Base-by-base conservation (phyloP, 139 green algal species). In the Chlamydomonas asymmetrica region DNA sequence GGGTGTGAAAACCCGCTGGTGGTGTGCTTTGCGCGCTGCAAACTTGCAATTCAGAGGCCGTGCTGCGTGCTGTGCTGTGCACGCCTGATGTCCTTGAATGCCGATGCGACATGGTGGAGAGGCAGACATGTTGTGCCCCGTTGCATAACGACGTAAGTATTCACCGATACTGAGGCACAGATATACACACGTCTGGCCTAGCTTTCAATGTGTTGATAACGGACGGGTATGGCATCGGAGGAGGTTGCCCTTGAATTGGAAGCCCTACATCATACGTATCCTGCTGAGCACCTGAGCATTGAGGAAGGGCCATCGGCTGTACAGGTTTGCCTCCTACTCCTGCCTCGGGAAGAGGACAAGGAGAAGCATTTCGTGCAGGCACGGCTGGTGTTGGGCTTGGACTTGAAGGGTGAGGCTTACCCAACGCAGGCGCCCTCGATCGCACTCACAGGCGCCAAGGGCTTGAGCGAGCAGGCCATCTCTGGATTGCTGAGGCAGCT, bases 381-480 rank as follows among this genome's bases (percentile, higher is more conserved):
- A 49, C 22, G 5, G 0, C 49, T 80, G 37, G 52, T 39, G 10
- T 35, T 74, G 4, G 18, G 18, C 2, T 31, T 72, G 38, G 4
- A 5, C 0, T n/a, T n/a, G n/a, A n/a, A n/a, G n/a, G n/a, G n/a
- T n/a, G 25, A 9, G 4, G n/a, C 18, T 3, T 79, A 74, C 29
- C 73, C 73, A n/a, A 52, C 48, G 8, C 38, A 22, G 4, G 23
- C 35, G 7, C 37, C 73, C 1, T 2, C 23, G 4, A 34, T 74
- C 3, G 27, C 37, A 34, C 13, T 79, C 20, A 34, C 59, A 4
- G 63, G 66, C 34, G 61, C 63, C 0, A 67, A 68, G 35, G 73
- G 73, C 25, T 37, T 79, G 5, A 38, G 73, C 5, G 73, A 79
- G 37, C 23, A 41, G 1, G 37, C 63, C 6, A 38, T 60, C 6